Evolutionary conservation across 176 grass and related monocot species (phyloP).

Genomic region (Luzula sylvatica): DNA sequence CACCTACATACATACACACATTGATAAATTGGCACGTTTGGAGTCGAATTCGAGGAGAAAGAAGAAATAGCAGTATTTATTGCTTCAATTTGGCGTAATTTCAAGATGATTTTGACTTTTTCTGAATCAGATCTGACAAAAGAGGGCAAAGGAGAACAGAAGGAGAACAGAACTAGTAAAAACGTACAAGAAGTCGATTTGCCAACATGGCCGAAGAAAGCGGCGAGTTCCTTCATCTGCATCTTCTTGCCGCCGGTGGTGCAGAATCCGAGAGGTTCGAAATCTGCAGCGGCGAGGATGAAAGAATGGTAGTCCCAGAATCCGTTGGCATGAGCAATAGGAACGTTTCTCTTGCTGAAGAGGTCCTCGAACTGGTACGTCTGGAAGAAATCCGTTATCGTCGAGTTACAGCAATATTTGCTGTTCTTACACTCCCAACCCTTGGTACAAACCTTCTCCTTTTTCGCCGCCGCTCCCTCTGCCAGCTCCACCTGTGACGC

Average conservation of each 20-base stretch:
- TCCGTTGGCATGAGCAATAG: constrained; percentile 45
- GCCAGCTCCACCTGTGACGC: background rate
- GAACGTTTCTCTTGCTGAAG: constrained; percentile 61
- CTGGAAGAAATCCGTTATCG: constrained; percentile 74
- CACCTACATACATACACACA: constrained; percentile 33
- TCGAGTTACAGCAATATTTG: constrained; percentile 79
- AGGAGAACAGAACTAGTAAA: background rate
- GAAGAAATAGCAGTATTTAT: no score
- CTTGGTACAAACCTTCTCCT: constrained; percentile 53
- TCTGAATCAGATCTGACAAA: background rate
- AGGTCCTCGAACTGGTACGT: constrained; percentile 73
- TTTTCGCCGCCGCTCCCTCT: background rate
- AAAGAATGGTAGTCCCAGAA: constrained; percentile 84
- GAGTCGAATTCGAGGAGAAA: no score
- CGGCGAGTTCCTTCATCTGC: constrained; percentile 67
- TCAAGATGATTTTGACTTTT: background rate
- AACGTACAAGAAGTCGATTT: constrained; percentile 64
- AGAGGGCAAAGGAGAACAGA: background rate
- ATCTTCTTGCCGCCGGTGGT: constrained; percentile 64
- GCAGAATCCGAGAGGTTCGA: constrained; percentile 64
- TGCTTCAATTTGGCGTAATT: background rate
- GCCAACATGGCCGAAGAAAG: constrained; percentile 85
- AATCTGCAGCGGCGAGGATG: constrained; percentile 53
- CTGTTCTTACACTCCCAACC: constrained; percentile 83
- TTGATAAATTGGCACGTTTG: background rate